Conservation (phyloP, 2,329 filamentous ascomycete species). For the Huntiella moniliformis region DNA sequence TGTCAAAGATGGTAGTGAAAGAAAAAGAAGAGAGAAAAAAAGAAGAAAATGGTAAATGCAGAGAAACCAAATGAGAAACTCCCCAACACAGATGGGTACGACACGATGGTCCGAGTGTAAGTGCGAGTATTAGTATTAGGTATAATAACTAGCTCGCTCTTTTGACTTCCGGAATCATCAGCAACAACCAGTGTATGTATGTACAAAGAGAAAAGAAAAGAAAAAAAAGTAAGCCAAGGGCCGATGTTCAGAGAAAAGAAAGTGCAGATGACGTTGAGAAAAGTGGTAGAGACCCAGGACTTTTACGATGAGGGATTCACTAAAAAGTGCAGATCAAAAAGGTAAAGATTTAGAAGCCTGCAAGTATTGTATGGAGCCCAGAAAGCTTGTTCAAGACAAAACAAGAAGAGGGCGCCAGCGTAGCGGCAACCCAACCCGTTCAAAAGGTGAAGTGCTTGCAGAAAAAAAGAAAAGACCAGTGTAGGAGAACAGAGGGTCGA, state of each 20-base stretch:
- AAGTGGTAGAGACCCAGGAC: not conserved
- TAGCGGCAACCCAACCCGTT: not conserved
- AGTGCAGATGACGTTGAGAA: not conserved
- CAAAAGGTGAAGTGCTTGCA: slow-evolving; percentile 4
- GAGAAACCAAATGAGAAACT: slow-evolving; percentile 1
- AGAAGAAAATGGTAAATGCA: not conserved
- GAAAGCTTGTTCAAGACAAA: too few species aligned
- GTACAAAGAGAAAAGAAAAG: not conserved
- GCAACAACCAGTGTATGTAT: not conserved
- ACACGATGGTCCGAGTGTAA: not conserved
- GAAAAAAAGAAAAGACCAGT: not conserved
- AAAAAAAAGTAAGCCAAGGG: not conserved
- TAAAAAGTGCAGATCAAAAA: slow-evolving; percentile 3
- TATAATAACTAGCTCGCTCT: slow-evolving; percentile 3
- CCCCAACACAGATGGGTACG: not conserved
- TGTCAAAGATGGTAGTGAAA: not conserved
- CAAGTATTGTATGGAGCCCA: too few species aligned
- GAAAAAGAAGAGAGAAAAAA: too few species aligned
- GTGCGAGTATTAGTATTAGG: not conserved
- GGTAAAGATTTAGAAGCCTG: too few species aligned
- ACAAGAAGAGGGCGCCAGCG: too few species aligned
- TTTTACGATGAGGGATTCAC: slow-evolving; percentile 1
- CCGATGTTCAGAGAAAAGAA: not conserved
- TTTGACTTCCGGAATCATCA: not conserved
- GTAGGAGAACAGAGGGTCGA: not conserved